These are phyloP conservation scores for Evernia prunastri DNA, from an alignment of 495 filamentous ascomycete species.

Conservation along the genomic window DNA sequence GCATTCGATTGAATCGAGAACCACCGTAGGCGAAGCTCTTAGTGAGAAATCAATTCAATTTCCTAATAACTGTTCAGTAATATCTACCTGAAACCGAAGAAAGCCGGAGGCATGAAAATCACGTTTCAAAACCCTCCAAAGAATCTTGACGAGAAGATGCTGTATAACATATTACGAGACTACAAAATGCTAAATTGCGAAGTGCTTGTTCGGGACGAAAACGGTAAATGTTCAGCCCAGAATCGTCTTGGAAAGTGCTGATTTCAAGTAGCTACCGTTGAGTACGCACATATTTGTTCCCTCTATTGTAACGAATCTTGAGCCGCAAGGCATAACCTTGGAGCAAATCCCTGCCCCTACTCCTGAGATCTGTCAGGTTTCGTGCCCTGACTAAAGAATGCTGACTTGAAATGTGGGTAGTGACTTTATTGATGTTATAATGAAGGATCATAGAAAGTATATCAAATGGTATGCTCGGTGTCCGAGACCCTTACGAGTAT, in stretches of 20 bases:
- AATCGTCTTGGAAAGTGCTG: neutral
- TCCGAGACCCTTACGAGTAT: neutral
- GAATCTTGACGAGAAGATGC: slow-evolving; percentile 90
- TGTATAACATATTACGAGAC: slow-evolving; percentile 91
- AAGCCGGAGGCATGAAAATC: slow-evolving; percentile 97
- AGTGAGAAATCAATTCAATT: neutral
- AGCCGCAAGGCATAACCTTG: neutral
- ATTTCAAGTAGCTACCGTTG: slow-evolving; percentile 64
- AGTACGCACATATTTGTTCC: slow-evolving; percentile 31
- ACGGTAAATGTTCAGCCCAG: slow-evolving; percentile 43
- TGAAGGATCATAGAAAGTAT: slow-evolving; percentile 98
- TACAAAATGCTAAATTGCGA: slow-evolving; percentile 99
- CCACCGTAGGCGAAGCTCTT: slow-evolving; percentile 57
- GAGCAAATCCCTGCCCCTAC: neutral
- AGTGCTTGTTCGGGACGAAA: slow-evolving; percentile 88
- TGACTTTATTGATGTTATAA: slow-evolving; percentile 98
- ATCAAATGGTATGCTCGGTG: slow-evolving; percentile 58
- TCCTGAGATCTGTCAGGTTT: neutral
- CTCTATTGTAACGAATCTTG: neutral
- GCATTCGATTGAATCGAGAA: slow-evolving; percentile 87
- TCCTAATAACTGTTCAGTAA: slow-evolving; percentile 50
- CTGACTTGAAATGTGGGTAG: slow-evolving; percentile 5
- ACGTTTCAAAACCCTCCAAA: slow-evolving; percentile 89
- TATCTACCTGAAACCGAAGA: slow-evolving; percentile 97
- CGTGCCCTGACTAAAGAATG: neutral